These are phyloP conservation scores for Solanum stenotomum DNA, from an alignment of 257 asterid species.

Conservation along the genomic window DNA sequence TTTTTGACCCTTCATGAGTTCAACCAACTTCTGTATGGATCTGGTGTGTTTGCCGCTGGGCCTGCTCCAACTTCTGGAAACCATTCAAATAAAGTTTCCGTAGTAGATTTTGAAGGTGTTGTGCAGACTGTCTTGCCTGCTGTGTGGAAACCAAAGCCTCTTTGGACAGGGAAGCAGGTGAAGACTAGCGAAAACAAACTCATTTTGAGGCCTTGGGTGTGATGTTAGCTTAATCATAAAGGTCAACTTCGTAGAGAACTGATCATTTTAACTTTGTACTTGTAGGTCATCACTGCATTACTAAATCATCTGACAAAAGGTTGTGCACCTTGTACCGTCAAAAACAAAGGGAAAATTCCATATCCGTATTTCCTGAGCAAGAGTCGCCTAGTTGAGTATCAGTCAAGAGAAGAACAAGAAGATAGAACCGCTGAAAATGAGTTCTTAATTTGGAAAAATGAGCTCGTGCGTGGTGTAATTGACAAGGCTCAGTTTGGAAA, in stretches of 20 bases:
- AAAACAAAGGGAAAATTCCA: conserved; percentile 75
- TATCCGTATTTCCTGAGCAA: conserved; percentile 48
- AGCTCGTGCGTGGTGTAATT: conserved; percentile 87
- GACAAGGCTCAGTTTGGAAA: conserved; percentile 99
- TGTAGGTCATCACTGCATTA: conserved; percentile 83
- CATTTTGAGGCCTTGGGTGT: conserved; percentile 2
- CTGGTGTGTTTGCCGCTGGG: conserved; percentile 55
- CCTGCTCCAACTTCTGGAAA: conserved; percentile 31
- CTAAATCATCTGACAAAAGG: conserved; percentile 80
- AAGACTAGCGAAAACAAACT: background rate
- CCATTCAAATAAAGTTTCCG: conserved; percentile 37
- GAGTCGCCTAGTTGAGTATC: conserved; percentile 9
- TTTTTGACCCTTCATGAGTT: conserved; percentile 73
- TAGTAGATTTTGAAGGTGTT: conserved; percentile 49
- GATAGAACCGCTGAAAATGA: conserved; percentile 72
- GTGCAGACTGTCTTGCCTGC: conserved; percentile 64
- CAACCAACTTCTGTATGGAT: conserved; percentile 86
- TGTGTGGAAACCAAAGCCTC: conserved; percentile 90
- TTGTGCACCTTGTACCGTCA: conserved; percentile 67
- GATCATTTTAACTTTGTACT: background rate
- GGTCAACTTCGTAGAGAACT: background rate
- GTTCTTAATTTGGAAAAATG: conserved; percentile 84
- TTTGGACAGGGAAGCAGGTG: conserved; percentile 99
- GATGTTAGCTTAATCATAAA: background rate
- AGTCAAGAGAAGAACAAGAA: conserved; percentile 13